These are phyloP conservation scores for Agapanthus africanus DNA, from an alignment of 106 monocot species.

Conservation along the genomic window DNA sequence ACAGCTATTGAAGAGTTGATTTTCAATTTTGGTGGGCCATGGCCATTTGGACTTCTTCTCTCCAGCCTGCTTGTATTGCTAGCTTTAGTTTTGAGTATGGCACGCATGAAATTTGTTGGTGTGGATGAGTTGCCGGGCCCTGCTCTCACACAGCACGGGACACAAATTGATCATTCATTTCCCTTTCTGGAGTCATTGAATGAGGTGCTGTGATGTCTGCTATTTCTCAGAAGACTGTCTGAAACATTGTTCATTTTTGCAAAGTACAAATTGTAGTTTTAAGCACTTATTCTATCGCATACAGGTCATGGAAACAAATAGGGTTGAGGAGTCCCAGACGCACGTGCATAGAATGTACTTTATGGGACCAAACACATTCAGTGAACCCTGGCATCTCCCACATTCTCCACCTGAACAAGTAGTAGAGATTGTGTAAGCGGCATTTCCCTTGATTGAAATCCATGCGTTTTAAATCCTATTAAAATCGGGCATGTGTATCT, in stretches of 20 bases:
- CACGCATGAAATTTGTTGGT: constrained; percentile 87
- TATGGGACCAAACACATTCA: constrained; percentile 84
- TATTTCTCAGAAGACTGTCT: not conserved
- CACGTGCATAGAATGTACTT: constrained; percentile 92
- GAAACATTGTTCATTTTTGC: not conserved
- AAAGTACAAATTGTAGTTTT: constrained; percentile 1
- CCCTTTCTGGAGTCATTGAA: constrained; percentile 90
- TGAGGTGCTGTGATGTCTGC: constrained; percentile 43
- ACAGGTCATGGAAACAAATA: constrained; percentile 87
- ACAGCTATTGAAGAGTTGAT: constrained; percentile 89
- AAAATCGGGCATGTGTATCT: not conserved
- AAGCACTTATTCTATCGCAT: not conserved
- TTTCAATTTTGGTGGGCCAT: constrained; percentile 92
- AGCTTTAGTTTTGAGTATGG: constrained; percentile 82
- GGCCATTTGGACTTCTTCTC: constrained; percentile 91
- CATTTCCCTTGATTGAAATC: not conserved
- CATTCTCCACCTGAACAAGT: constrained; percentile 79
- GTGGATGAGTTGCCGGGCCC: constrained; percentile 76
- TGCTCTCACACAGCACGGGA: constrained; percentile 72
- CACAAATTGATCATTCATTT: constrained; percentile 88
- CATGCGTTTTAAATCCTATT: not conserved
- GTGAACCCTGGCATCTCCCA: constrained; percentile 92
- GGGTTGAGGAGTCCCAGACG: constrained; percentile 75
- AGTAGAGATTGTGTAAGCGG: constrained; percentile 77
- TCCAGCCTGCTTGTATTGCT: constrained; percentile 66